Conservation (phyloP, 192 early-diverging fungal species). For the Coemansia sp. region DNA sequence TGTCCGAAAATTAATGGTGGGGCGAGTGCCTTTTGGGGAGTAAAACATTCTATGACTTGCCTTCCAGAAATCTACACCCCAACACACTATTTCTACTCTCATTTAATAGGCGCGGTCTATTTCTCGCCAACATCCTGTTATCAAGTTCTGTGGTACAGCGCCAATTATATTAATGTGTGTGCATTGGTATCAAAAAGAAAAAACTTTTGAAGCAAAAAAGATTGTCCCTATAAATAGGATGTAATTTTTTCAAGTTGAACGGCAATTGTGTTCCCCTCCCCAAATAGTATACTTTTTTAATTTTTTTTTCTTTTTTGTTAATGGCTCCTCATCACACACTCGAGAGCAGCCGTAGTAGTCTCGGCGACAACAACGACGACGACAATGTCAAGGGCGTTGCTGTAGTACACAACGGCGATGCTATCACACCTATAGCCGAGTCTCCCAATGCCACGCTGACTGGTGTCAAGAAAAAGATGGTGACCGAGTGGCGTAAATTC, state of each 20-base stretch:
- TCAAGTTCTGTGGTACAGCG: neutral
- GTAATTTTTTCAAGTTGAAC: neutral
- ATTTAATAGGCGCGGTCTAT: neutral
- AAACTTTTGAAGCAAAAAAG: neutral
- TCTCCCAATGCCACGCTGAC: conserved; percentile 34
- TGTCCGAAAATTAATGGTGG: neutral
- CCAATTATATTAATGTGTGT: neutral
- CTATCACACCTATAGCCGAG: neutral
- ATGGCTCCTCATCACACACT: conserved; percentile 8
- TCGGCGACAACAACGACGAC: neutral
- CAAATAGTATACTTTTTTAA: neutral
- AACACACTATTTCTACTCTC: neutral
- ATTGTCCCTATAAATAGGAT: neutral
- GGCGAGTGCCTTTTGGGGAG: neutral
- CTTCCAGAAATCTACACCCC: neutral
- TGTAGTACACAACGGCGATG: neutral
- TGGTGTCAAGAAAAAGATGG: conserved; percentile 54
- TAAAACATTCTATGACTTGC: neutral
- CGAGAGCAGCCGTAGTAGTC: conserved; percentile 11
- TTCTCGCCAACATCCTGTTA: neutral
- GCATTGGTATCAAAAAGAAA: no score
- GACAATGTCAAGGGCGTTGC: neutral
- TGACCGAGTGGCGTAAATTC: conserved; percentile 32
- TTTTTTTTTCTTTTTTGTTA: neutral
- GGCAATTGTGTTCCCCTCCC: neutral